A percentile compares a stretch with the other conserved stretches of the same genome.
phyloP scores from a whole-genome alignment of 768 basidiomycete genomes.

The Myochromella boudieri region DNA sequence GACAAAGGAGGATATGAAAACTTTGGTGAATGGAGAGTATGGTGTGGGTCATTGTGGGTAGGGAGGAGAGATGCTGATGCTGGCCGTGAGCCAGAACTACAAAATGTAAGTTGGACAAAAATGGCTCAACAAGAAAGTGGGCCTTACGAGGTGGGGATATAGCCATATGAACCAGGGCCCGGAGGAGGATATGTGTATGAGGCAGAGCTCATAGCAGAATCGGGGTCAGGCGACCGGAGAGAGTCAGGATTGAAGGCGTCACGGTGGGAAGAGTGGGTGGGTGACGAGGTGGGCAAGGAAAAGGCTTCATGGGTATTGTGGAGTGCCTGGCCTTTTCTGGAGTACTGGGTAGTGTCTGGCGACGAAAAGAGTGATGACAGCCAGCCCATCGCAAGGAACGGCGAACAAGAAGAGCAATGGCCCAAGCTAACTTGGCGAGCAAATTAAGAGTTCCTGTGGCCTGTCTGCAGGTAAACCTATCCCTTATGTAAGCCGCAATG shows the following conservation, averaged over 20 bases:
- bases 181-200: conserved; percentile 81
- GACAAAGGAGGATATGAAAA: conserved; percentile 73
- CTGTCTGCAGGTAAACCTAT: not conserved
- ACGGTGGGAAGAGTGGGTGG: conserved; percentile 49
- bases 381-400: conserved; percentile 61
- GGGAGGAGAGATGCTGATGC: conserved; percentile 61
- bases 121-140: conserved; percentile 6
- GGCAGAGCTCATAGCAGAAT: conserved; percentile 43
- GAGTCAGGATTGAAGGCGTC: conserved; percentile 61
- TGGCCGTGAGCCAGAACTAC: conserved; percentile 44
- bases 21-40: conserved; percentile 42
- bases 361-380: conserved; percentile 61
- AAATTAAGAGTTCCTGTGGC: no score
- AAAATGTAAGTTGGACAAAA: conserved; percentile 14
- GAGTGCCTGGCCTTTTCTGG: conserved; percentile 64
- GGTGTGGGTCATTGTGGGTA: conserved; percentile 56
- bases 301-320: conserved; percentile 87
- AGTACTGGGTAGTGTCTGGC: conserved; percentile 44
- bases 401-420: not conserved
- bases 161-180: conserved; percentile 56
- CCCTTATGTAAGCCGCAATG: not conserved
- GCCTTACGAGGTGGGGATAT: conserved; percentile 57
- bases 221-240: conserved; percentile 47
- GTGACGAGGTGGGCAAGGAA: conserved; percentile 76
- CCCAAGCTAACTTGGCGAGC: not conserved